Evolutionary conservation across 331 rosid species (phyloP), one percentile per base, ranked within the genome.

Genomic region (Dryas integrifolia): DNA sequence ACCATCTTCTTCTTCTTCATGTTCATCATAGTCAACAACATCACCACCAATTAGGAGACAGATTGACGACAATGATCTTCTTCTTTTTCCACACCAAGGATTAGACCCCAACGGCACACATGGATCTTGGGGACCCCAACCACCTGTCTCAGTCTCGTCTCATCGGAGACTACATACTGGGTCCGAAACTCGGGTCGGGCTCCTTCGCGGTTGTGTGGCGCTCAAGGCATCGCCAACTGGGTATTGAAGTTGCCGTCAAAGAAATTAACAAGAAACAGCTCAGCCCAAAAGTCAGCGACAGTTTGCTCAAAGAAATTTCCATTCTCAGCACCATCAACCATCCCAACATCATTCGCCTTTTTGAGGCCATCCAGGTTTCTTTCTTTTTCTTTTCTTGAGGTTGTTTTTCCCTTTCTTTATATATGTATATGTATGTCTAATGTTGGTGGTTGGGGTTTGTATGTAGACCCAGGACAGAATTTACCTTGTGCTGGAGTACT

Each of bases 401-500:
- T 30, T 9, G 0, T 38, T 16, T 40, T 67, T 15, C 0, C 30
- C 15, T 55, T 18, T 43, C 30, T 56, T 24, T 21, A 48, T 10
- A 44, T 50, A 9, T 56, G 40, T 13, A 14, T 40, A 3, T 13
- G 26, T 10, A 51, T 56, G 57, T 50, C 45, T 13, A 52, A 35
- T 55, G 66, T 40, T 69, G 66, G 49, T 76, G 64, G 4, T 15
- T 44, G 67, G 69, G 56, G 55, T n/a, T 82, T 5, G 16, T 62
- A 72, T 69, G 66, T 77, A 86, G 91, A 77, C 85, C 21, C 51
- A 82, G 78, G 97, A 95, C 39, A 89, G 82, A 78, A 86, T 95
- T 81, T 95, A 83, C 87, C 96, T 95, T 77, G 86, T 95, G 70
- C 81, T 95, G 96, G 99, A 95, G 88, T 95, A 88, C 71, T 95